Conservation (phyloP, 331 rosid species). For the Pyrus hybrid region DNA sequence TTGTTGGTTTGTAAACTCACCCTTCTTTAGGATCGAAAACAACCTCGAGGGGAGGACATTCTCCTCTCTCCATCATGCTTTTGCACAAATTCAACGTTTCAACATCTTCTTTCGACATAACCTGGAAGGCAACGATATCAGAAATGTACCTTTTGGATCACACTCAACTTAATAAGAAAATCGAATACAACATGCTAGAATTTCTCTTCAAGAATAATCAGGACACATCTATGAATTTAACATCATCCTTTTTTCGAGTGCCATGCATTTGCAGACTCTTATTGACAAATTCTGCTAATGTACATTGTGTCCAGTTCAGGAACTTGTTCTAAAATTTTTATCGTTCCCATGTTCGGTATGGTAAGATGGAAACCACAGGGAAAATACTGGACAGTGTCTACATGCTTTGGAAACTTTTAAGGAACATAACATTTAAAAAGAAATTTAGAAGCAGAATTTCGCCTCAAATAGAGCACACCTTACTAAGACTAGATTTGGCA, state of each 20-base stretch:
- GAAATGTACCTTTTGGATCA: neutral
- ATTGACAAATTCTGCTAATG: neutral
- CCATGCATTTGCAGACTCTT: neutral
- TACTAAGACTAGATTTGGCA: too few relatives aligned
- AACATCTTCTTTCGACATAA: conserved; percentile 64
- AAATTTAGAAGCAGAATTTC: neutral
- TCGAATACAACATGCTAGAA: neutral
- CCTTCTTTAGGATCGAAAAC: conserved; percentile 93
- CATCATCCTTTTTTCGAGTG: neutral
- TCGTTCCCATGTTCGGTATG: neutral
- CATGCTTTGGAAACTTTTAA: neutral
- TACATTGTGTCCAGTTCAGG: neutral
- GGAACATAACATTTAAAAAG: neutral
- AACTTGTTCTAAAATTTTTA: neutral
- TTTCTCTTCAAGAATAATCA: neutral
- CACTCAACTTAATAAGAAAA: neutral
- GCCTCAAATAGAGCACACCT: neutral
- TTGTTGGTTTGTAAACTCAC: conserved; percentile 22
- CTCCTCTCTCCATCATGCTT: conserved; percentile 84
- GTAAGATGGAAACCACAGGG: neutral
- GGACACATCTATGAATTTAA: neutral
- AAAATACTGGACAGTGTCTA: neutral
- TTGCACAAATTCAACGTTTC: conserved; percentile 65
- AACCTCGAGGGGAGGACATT: conserved; percentile 94
- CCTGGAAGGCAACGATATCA: conserved; percentile 24